Evolutionary conservation across 176 grass and related monocot genomes (phyloP).

Genomic region (Typha latifolia): DNA sequence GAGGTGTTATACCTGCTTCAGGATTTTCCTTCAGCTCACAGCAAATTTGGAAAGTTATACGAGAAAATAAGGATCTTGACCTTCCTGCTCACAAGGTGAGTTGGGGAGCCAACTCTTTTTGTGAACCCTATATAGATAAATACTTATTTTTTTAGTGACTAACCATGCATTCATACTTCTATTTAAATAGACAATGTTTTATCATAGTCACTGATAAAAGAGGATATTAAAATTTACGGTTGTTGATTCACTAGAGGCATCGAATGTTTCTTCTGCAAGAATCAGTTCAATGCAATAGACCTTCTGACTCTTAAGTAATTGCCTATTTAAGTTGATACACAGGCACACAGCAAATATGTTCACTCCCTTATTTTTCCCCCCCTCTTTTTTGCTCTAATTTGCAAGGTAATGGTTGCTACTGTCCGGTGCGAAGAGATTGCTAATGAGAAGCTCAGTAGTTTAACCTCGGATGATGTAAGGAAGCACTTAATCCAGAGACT

Average conservation of each 20-base stretch:
- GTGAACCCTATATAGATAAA: background rate
- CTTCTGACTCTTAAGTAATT: background rate
- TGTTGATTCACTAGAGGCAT: no score
- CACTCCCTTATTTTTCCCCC: background rate
- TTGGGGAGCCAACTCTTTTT: background rate
- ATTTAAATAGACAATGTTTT: no score
- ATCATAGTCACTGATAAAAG: no score
- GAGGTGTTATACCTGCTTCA: conserved; percentile 81
- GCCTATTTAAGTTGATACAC: background rate
- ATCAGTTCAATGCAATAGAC: background rate
- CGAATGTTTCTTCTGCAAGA: no score
- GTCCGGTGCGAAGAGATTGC: conserved; percentile 90
- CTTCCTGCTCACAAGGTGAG: conserved; percentile 90
- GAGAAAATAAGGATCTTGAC: conserved; percentile 94
- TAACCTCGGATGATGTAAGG: conserved; percentile 59
- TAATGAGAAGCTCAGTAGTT: conserved; percentile 60
- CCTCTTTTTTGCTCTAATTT: conserved; percentile 20
- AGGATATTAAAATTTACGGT: no score
- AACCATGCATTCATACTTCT: background rate
- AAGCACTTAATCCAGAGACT: background rate
- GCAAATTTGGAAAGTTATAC: conserved; percentile 84
- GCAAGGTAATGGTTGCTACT: conserved; percentile 91
- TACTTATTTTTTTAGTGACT: background rate
- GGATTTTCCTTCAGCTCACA: conserved; percentile 73
- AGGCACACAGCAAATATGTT: background rate